Percentiles rank a stretch among this genome's conserved stretches.
Conservation (phyloP, 306 rosid genomes). For the Geum urbanum region DNA sequence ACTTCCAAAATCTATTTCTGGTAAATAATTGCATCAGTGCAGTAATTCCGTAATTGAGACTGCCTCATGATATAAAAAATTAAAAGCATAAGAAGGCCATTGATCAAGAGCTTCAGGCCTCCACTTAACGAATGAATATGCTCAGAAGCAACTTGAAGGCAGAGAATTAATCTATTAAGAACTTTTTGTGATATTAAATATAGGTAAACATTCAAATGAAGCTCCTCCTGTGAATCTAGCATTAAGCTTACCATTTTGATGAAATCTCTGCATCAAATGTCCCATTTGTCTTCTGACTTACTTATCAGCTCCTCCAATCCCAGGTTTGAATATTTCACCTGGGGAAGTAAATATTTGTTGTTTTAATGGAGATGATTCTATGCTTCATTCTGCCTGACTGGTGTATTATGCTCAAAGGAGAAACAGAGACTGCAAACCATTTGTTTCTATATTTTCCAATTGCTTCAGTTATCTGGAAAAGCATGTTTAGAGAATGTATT, state of each 20-base stretch:
- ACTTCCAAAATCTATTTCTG: too few relatives aligned
- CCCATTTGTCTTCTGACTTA: constrained; percentile 83
- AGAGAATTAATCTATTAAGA: neutral
- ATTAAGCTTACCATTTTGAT: constrained; percentile 74
- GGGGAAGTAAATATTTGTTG: neutral
- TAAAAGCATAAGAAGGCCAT: too few relatives aligned
- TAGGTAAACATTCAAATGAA: constrained; percentile 15
- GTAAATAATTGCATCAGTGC: too few relatives aligned
- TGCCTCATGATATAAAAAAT: too few relatives aligned
- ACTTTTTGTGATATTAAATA: neutral
- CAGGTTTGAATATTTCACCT: neutral
- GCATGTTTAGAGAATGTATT: neutral
- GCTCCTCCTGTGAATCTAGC: constrained; percentile 82
- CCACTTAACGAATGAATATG: too few relatives aligned
- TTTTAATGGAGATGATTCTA: neutral
- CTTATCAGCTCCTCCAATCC: constrained; percentile 59
- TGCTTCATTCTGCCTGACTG: neutral
- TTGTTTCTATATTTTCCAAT: constrained; percentile 24
- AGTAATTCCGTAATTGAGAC: too few relatives aligned
- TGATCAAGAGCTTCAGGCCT: too few relatives aligned
- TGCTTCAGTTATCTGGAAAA: constrained; percentile 1
- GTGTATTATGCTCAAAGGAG: neutral
- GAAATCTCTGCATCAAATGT: constrained; percentile 83
- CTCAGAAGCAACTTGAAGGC: neutral
- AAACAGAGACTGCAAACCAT: constrained; percentile 19